Conservation (phyloP, 352 stramenopile genomes). For the Phytopythium mirpurense region DNA sequence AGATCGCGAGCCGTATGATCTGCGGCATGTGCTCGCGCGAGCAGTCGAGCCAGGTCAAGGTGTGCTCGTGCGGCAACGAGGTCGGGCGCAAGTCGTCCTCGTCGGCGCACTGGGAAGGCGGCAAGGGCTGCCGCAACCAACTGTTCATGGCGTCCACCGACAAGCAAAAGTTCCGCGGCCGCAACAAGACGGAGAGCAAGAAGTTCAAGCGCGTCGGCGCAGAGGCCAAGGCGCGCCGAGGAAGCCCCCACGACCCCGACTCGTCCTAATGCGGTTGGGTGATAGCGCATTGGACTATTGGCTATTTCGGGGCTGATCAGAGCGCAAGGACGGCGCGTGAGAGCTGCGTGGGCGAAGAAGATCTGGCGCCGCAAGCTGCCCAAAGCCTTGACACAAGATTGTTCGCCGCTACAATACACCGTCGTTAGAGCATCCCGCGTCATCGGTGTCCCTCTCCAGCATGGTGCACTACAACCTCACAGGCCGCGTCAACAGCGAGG, state of each 20-base stretch:
- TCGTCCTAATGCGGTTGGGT: not conserved
- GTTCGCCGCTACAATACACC: no score
- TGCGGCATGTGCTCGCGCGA: constrained; percentile 81
- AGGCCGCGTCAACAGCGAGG: constrained; percentile 59
- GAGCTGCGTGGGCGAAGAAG: not conserved
- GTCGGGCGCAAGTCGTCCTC: constrained; percentile 40
- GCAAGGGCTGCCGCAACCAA: constrained; percentile 58
- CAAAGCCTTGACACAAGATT: not conserved
- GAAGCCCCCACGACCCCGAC: constrained; percentile 7
- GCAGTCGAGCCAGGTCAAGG: constrained; percentile 67
- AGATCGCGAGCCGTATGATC: constrained; percentile 80
- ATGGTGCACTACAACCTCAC: constrained; percentile 68
- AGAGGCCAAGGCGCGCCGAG: constrained; percentile 41
- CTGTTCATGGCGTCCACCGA: constrained; percentile 57
- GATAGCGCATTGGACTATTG: not conserved
- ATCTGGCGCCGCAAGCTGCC: no score
- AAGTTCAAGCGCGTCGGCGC: constrained; percentile 70
- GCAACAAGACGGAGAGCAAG: constrained; percentile 78
- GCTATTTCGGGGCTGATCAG: not conserved
- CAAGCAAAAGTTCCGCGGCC: constrained; percentile 68
- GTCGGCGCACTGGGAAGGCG: constrained; percentile 73
- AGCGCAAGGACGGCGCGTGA: not conserved
- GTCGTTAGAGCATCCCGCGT: no score
- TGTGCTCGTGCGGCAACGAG: constrained; percentile 72
- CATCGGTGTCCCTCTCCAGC: no score